Evolutionary conservation across 208 protist genomes (phyloP), one percentile per base, ranked within the genome.

Genomic region (Leishmania gerbilli): DNA sequence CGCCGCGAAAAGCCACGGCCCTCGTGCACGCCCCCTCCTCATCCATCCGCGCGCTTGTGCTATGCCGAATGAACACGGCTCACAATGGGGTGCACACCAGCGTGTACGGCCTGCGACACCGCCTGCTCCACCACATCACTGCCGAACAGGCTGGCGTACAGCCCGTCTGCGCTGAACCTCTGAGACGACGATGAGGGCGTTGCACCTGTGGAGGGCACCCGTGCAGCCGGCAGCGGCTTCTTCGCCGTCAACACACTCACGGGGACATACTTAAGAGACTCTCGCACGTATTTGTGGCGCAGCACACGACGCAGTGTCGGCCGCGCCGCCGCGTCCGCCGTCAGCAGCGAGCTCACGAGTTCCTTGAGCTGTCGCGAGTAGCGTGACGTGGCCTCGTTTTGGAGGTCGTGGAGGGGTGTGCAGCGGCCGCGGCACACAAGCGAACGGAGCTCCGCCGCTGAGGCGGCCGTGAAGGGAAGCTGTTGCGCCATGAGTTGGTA

Each of bases 401-500:
- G 34, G 42, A 62, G 40, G 31, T 87, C 83, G 1, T 62, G 72
- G 45, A 91, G 82, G 8, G 74, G 75, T 4, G 67, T 53, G 71
- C 77, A 85, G 40, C 79, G 67, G 19, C 84, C 80, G 17, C 77
- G 71, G 7, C 77, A 81, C 74, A 78, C 80, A 49, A 71, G 45
- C 7, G 79, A 27, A 17, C 65, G 55, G 3, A 78, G 55, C 34
- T 77, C 69, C 15, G 69, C 55, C 19, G 74, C 69, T n/a, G 68
- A 79, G 60, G 83, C 53, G 15, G 82, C 87, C 11, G 71, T 83
- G 65, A 97, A 97, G 6, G 93, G 93, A 31, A 88, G 79, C 68
- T 92, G 79, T 17, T 88, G 84, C 17, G 87, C 77, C 65, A 99
- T 88, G 84, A 99, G 88, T 80, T 99, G 95, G 81, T 99, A 99